Evolutionary conservation across 2,329 filamentous ascomycete species (phyloP), one percentile per base, ranked within the genome.

Genomic region (Ceratocystis destructans): DNA sequence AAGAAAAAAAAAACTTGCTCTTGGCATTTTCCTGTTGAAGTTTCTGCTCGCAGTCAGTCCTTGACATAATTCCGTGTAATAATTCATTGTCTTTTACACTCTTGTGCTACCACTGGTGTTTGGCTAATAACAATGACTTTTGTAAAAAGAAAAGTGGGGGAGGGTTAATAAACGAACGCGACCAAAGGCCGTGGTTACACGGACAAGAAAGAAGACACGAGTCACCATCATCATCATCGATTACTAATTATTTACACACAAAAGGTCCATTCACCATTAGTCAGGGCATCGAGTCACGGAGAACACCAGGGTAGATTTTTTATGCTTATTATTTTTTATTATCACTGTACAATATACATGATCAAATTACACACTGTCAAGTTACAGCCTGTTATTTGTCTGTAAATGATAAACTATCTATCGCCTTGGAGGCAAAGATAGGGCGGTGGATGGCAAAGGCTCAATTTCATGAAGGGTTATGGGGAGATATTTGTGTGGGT

Each of bases 401-500:
- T 53, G 48, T 17, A 53, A 28, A 53, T 53, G 22, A 25, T 10
- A 5, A 53, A 53, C 37, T 15, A 41, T 41, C 37, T 15, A 15
- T 15, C 1, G 37, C 37, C 37, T 41, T 4, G 10, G 37, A 5
- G 37, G 10, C 37, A 41, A 41, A 41, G 37, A 53, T 53, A 8
- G 17, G n/a, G 22, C 48, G 6, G 22, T 53, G 28, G 31, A 59
- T 59, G 48, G 22, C 20, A 17, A n/a, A 59, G 55, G 22, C 15
- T 59, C 8, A n/a, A 37, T 20, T 59, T 59, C 25, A 59, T 59
- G 28, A 59, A 41, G 37, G 28, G 31, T 59, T 8, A n/a, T 59
- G 31, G 55, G 33, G 20, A 59, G 25, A 59, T 59, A 31, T 59
- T 17, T 59, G 55, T 31, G 17, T 59, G 55, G 55, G 55, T 59